Evolutionary conservation across 176 grass and related monocot species (phyloP), one percentile per base, ranked within the genome.

Genomic region (Triticum dicoccoides): DNA sequence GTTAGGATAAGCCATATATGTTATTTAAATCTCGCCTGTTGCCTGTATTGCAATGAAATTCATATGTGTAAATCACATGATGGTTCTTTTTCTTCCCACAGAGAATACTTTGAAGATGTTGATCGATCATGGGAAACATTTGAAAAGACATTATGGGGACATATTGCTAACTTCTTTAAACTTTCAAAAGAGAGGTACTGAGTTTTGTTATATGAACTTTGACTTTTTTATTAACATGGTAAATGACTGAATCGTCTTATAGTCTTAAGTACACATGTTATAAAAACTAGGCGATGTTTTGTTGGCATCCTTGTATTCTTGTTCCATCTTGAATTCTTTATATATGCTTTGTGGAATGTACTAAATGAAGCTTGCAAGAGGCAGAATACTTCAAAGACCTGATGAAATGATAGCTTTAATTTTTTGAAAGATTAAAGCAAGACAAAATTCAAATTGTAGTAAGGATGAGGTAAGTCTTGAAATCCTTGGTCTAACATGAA

Each of bases 31-130:
- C 0, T 30, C 80, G 67, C 2, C 69, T 78, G 30, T 66, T 65
- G 27, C 61, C 25, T 80, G 35, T 58, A 87, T 84, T 80, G 61
- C 27, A 47, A 62, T 81, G 21, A 84, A 70, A 71, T 64, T 3
- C 32, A 72, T 14, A 64, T 23, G 14, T 77, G 20, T 84, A 47
- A 49, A 62, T 69, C 10, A 11, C 54, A 62, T 76, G 84, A 82
- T 85, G 75, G 64, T 93, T 85, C 56, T 91, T 88, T 74, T 80
- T 37, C 71, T 91, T 4, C 79, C 68, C 80, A 59, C 88, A 99
- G 97, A 93, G 94, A 99, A 87, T 99, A 99, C 80, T 99, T 99
- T 86, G 97, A 99, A 91, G 94, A 99, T 91, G 97, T 99, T 24
- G 92, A 97, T 91, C 56, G 82, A 78, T 91, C 94, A 35, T 99